phyloP scores from a whole-genome alignment of 1,284 basidiomycete species.

The Meira nashicola region DNA sequence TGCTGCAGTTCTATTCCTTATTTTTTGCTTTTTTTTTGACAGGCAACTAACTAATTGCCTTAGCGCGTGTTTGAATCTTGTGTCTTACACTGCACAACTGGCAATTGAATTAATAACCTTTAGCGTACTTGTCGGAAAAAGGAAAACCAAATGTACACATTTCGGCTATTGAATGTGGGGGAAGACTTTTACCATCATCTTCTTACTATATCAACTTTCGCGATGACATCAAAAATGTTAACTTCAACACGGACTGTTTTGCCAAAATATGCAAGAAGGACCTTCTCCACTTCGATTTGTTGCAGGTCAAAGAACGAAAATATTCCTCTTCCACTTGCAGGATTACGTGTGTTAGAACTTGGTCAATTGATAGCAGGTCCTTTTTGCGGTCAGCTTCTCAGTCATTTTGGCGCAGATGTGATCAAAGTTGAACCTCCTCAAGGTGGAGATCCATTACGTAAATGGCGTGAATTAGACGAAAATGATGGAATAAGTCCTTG shows the following conservation, averaged over 20 bases:
- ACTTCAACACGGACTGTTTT: no score
- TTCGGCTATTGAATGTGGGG: no score
- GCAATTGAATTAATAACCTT: no score
- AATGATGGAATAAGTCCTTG: constrained; percentile 10
- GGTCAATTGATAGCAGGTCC: constrained; percentile 15
- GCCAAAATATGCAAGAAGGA: not conserved
- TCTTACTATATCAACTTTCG: no score
- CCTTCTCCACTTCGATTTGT: not conserved
- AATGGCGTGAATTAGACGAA: constrained; percentile 13
- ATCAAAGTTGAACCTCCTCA: constrained; percentile 14
- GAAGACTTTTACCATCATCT: no score
- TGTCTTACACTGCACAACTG: no score
- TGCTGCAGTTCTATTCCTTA: constrained; percentile 62
- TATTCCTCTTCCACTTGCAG: constrained; percentile 1
- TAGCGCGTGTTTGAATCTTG: no score
- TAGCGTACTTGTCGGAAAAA: no score
- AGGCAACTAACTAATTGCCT: no score
- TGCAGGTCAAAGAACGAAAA: not conserved
- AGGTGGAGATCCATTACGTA: constrained; percentile 10
- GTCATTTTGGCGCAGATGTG: constrained; percentile 13
- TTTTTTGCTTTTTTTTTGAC: not conserved
- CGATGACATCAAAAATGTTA: no score
- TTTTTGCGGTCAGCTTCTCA: constrained; percentile 11
- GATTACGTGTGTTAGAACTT: constrained; percentile 7
- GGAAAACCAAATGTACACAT: no score